Base-by-base conservation (phyloP, 1,139 yeast species). In the Sugiyamaella novakii region DNA sequence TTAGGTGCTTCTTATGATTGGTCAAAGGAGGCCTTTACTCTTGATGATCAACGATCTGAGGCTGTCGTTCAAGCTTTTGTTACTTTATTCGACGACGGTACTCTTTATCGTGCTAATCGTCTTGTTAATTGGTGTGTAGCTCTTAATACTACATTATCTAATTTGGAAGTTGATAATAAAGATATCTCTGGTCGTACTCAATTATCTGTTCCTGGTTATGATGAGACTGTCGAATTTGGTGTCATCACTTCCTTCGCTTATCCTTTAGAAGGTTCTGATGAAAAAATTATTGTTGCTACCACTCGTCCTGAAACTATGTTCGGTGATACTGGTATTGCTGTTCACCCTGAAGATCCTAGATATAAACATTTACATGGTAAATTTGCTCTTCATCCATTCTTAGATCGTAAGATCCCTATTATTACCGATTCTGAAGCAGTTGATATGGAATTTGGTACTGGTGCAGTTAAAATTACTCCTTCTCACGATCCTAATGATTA, bases 381-480 rank as follows among this genome's bases (percentile, higher is more conserved):
- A 69, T 87, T 75, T 67, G 95, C 87, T 52, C 70, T 80, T 59
- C 98, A 92, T 72, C 98, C 98, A 54, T 87, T 92, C 72, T 73
- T 88, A 61, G 87, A 85, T 66, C 84, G 91, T 68, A 77, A 80
- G 65, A 72, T 92, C 51, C 98, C 98, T 58, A 88, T 92, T 65
- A 75, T 92, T 54, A 80, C 91, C 50, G 98, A 92, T 68, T 68
- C 83, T 33, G 96, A 88, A 71, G 94, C 98, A 34, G 98, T 92
- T 56, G 98, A 92, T 70, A 92, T 92, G 98, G 96, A 87, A 70
- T 92, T 92, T 61, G 98, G 98, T 78, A 92, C 98, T 58, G 98
- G 98, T 84, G 98, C 98, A 38, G 98, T 92, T 58, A 92, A 92
- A 74, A 92, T 92, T 66, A 92, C 98, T 18, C 98, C 98, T 53